Evolutionary conservation across 176 grass and related monocot species (phyloP), one percentile per base, ranked within the genome.

Genomic region (Avena insularis): DNA sequence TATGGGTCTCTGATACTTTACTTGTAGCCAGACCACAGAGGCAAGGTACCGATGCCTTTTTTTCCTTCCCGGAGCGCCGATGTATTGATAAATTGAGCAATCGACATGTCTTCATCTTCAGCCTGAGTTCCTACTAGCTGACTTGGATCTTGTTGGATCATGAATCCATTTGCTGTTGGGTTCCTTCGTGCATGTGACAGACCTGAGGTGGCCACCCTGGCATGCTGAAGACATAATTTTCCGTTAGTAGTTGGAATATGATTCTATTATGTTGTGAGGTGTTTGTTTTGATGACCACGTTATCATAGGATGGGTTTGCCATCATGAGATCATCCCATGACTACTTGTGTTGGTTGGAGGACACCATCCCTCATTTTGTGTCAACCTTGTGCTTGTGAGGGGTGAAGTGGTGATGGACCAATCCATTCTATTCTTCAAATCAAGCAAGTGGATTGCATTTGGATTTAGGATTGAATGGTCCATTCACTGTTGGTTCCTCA

Each of bases 21-120:
- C 69, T 72, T 72, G 69, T 47, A 13, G 19, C 40, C 69, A 47
- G 69, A 71, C 68, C 68, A 23, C 58, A 23, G n/a, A 61, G n/a
- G 58, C 58, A 61, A 61, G 58, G n/a, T 7, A 13, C 12, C 29
- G 12, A 17, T 35, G 64, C 29, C 14, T 35, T 67, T 67, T 64
- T 35, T 35, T 66, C 29, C 29, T 67, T 67, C 14, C 29, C 6
- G 29, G 64, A 67, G 62, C 6, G 2, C 29, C 6, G 29, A 17
- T 67, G 13, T 3, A 35, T 67, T 35, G 13, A 3, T 17, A 67
- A 33, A 67, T 16, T 35, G 13, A 17, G 64, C 2, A 35, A 67
- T 35, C 13, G 29, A 67, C 2, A 12, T 67, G 29, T 67, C 64
- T 67, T 67, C 29, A 67, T 67, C 29, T 16, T 67, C 64, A 35